Evolutionary conservation across 495 filamentous ascomycete species (phyloP), one percentile per base, ranked within the genome.

Genomic region (Pyrenula aspistea): DNA sequence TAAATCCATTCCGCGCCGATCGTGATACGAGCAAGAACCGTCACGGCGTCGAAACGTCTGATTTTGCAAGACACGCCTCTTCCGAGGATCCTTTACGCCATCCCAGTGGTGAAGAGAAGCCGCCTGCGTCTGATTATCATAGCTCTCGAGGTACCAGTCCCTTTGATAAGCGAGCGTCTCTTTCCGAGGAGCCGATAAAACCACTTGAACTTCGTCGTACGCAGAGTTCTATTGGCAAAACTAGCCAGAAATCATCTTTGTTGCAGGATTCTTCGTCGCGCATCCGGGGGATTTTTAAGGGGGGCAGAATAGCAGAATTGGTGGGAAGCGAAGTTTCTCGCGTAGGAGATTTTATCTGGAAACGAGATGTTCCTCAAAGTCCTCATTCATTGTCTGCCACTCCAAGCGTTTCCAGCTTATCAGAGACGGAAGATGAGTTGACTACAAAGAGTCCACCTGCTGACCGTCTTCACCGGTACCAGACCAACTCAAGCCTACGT

Each of bases 251-350:
- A 20, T 21, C 22, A 4, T 24, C 50, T 4, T 10, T 21, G 8
- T 21, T 20, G n/a, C 50, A 20, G n/a, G 25, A 54, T 12, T n/a
- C 25, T 4, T n/a, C 50, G 19, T 52, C 50, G n/a, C 50, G 50
- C 19, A 52, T 82, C 12, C 71, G 72, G 47, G 77, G 77, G 8
- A 73, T 83, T 15, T 71, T 83, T 58, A 83, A 83, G 65, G 74
- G 75, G 2, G 72, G 76, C 12, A 71, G 76, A 54, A 76, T 82
- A 58, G 77, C 76, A 15, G 76, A 75, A 49, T 68, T 73, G 19
- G 75, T 79, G n/a, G 77, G 73, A 10, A 79, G 75, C 57, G 79
- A 82, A 59, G 79, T 83, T 1, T 73, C 76, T 0, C 77, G 74
- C 63, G 76, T 83, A 55, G 78, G 81, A 22, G 78, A 82, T 57